Base-by-base conservation (phyloP, 805 yeast species). In the Phaffomyces thermotolerans region DNA sequence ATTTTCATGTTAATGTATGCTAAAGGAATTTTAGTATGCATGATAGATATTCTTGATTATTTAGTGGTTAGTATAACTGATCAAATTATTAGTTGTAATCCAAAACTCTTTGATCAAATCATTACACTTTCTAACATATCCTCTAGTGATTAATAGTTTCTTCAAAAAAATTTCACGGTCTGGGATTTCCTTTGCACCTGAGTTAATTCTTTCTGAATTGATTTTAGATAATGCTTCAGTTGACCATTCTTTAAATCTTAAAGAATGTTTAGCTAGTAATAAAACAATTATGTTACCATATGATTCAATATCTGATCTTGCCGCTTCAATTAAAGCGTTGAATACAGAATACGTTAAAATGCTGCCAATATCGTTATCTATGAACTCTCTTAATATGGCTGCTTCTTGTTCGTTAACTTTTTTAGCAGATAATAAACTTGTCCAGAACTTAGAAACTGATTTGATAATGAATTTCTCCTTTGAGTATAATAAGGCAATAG, bases 81-180 rank as follows among this genome's bases (percentile, higher is more conserved):
- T 60, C 41, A 78, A 58, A 1, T 83, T 81, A 49, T 81, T 82
- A 22, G 71, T 67, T 25, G 72, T 69, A 20, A 81, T 61, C 90
- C 90, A 84, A 61, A 81, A 79, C 41, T 72, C 75, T 44, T 78
- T 73, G 12, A 84, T 64, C 1, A 79, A 68, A 18, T 72, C 78
- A 40, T 76, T 72, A 3, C 82, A 79, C 34, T 72, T 72, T 51
- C 87, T 66, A 6, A 45, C 35, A 34, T 76, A 76, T 2, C 90
- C 90, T 53, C 88, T 71, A 1, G 88, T 81, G 2, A 80, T 46
- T 60, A 78, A 54, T 27, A 84, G 52, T 55, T 78, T 80, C 49
- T 73, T 78, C 18, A 78, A 57, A 40, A 81, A 75, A 6, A 67
- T 51, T 8, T 71, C 76, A 41, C 70, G 66, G 2, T 50, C 58